Percentiles rank a stretch among this genome's conserved stretches.
Conservation (phyloP, 768 basidiomycete species). For the Lenzites betulinus region DNA sequence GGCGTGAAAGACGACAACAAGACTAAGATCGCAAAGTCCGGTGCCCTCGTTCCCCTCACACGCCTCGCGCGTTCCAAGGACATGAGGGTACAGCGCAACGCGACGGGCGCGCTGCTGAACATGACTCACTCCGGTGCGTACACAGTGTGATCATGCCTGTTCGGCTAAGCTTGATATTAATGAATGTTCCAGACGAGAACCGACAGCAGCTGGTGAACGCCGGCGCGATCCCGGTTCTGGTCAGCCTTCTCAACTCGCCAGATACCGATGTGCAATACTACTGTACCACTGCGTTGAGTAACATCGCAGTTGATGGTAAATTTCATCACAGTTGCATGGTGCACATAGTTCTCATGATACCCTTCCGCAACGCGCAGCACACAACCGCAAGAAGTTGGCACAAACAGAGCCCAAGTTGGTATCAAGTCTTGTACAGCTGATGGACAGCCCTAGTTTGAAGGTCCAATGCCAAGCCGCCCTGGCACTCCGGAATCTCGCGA, state of each 20-base stretch:
- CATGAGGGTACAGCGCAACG: conserved; percentile 98
- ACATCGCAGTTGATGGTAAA: conserved; percentile 95
- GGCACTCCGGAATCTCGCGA: conserved; percentile 94
- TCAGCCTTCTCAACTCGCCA: conserved; percentile 88
- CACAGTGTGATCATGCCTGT: not conserved
- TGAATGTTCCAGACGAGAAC: conserved; percentile 79
- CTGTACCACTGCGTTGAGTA: conserved; percentile 97
- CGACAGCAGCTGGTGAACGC: conserved; percentile 97
- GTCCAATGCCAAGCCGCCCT: conserved; percentile 98
- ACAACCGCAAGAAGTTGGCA: conserved; percentile 92
- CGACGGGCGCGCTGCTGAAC: conserved; percentile 95
- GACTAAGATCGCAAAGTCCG: conserved; percentile 99
- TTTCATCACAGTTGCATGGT: not conserved
- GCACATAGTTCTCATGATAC: not conserved
- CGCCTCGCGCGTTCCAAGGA: conserved; percentile 96
- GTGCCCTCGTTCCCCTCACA: conserved; percentile 96
- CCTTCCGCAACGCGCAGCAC: conserved; percentile 43
- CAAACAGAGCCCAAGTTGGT: conserved; percentile 94
- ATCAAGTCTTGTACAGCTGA: conserved; percentile 87
- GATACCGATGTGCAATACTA: conserved; percentile 99
- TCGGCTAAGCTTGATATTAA: conserved; percentile 4
- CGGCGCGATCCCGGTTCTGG: conserved; percentile 96
- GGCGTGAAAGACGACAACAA: conserved; percentile 88
- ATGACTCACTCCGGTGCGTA: conserved; percentile 96
- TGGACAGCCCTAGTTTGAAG: conserved; percentile 97